Base-by-base conservation (phyloP, 352 stramenopile species). In the Phytophthora melonis region DNA sequence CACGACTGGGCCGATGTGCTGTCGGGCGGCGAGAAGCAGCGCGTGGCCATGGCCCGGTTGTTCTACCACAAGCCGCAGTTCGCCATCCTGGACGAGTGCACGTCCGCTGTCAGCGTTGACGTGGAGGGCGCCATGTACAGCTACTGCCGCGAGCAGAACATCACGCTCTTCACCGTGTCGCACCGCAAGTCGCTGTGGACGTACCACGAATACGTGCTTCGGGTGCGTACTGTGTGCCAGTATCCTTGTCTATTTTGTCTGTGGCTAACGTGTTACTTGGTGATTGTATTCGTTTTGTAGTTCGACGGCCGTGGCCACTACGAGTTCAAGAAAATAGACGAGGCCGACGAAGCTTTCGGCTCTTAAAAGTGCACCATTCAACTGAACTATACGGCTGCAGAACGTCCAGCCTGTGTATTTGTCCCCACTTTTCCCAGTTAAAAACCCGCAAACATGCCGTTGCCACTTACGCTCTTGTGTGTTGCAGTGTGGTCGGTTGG, bases 1-100 rank as follows among this genome's bases (percentile, higher is more conserved):
- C 85, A 93, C 58, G 89, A 97, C 69, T 98, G 93, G 93, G 81
- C 87, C 1, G 89, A 97, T 68, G 89, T 97, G 47, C 74, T 98
- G 7, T 96, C 86, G 4, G 90, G 93, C 18, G 93, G 92, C 18
- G 92, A 98, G 80, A 98, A 98, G 78, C 92, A 98, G 83, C 88
- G 92, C 23, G 77, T 98, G 27, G 92, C 92, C 27, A 96, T 98
- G 83, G 92, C 91, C 21, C 83, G 92, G 32, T 62, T 98, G 39
- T 97, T 97, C 60, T 97, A 94, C 83, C 91, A 97, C 81, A 91
- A 90, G 65, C 92, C 93, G 10, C 87, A 96, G 72, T 97, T 97
- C 77, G 91, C 92, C 49, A 97, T 98, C 52, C 72, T 97, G 34
- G 92, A 98, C 70, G 93, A 97, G 61, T 95, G 89, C 60, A 97